phyloP scores from a whole-genome alignment of 2,329 filamentous ascomycete species.

The Chrysoporthe austroafricana region DNA sequence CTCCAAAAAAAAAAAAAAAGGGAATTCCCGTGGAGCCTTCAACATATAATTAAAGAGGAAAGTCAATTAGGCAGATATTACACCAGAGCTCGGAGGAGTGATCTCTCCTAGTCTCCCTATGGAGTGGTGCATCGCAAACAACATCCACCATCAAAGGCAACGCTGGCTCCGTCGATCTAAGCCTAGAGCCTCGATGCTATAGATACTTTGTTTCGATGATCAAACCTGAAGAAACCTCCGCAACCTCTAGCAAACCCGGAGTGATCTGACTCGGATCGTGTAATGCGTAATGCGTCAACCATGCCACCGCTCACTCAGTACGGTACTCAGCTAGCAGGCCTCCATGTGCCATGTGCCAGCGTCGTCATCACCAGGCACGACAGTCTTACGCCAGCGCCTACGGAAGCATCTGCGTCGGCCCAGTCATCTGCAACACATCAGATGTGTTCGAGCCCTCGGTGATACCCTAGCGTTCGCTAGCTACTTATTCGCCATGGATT shows the following conservation, averaged over 20 bases:
- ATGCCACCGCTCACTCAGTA: neutral
- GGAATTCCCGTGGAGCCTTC: too few relatives aligned
- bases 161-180: too few relatives aligned
- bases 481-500: neutral
- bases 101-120: too few relatives aligned
- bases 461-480: neutral
- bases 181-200: neutral
- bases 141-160: neutral
- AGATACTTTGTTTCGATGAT: neutral
- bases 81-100: too few relatives aligned
- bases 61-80: too few relatives aligned
- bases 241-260: neutral
- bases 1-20: neutral
- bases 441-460: neutral
- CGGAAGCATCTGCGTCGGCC: neutral
- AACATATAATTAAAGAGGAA: too few relatives aligned
- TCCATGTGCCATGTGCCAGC: neutral
- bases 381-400: neutral
- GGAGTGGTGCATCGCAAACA: too few relatives aligned
- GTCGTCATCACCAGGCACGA: slow-evolving; percentile 4
- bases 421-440: neutral
- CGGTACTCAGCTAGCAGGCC: neutral
- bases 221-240: neutral
- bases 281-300: neutral
- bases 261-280: neutral